Base-by-base conservation (phyloP, 805 yeast species). In the Nakazawaea holstii region DNA sequence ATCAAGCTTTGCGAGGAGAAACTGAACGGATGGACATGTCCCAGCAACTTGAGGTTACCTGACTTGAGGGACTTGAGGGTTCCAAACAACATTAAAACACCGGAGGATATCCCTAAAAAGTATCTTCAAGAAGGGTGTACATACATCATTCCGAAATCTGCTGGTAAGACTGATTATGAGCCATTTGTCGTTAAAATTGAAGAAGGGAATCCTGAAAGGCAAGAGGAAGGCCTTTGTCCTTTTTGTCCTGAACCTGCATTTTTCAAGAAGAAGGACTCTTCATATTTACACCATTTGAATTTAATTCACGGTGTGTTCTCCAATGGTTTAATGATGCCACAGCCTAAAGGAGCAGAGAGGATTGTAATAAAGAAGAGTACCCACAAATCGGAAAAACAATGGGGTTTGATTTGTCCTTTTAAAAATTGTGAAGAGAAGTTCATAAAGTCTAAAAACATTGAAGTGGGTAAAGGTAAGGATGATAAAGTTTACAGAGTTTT, bases 231-330 rank as follows among this genome's bases (percentile, higher is more conserved):
- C 1, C 35, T 48, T 7, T 48, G 50, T 39, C 50, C 50, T 20
- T 48, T 37, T 35, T 48, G 50, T 32, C n/a, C 20, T 5, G 14
- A 31, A 30, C 13, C 32, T 6, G 20, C 27, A 30, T 63, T 62
- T 39, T 54, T 53, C 45, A 57, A 54, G 46, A 51, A 62, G 41
- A 63, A 59, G 48, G 58, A 57, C 40, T 61, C 66, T 17, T 56
- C 59, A 37, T 63, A 62, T 41, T 48, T 63, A 20, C 67, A 63
- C 37, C 67, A 63, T 43, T 48, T 63, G 56, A 57, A 57, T 26
- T 62, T 61, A 37, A 55, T 50, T 36, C 67, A 63, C 48, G 67
- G 67, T 7, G 54, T 63, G 2, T 59, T 56, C 36, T 59, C 66
- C 3, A 55, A 59, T 41, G 67, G 66, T 3, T 50, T 53, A 15